Percentiles rank a stretch among this genome's conserved stretches.
phyloP scores from a whole-genome alignment of 257 asterid genomes.

The Dorcoceras hygrometricum region DNA sequence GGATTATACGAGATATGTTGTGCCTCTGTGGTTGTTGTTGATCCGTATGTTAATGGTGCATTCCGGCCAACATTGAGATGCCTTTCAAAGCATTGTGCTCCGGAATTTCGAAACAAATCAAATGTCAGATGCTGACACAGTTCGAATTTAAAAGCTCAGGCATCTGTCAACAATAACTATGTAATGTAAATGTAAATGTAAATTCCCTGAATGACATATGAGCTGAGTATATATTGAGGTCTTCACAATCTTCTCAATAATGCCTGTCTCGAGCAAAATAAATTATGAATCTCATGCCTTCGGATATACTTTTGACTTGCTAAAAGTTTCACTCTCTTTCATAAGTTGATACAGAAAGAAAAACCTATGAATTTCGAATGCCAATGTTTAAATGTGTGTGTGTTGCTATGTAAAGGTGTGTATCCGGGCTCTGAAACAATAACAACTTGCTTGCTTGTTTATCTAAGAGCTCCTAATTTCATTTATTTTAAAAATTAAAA shows the following conservation, averaged over 20 bases:
- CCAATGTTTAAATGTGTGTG: not conserved
- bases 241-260: not conserved
- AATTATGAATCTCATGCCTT: not conserved
- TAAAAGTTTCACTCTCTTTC: not conserved
- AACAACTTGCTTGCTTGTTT: too few species aligned
- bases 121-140: conserved; percentile 21
- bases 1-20: conserved; percentile 3
- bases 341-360: not conserved
- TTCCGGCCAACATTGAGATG: conserved; percentile 18
- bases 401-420: conserved; percentile 6
- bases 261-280: conserved; percentile 9
- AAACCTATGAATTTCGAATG: not conserved
- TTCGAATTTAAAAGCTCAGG: conserved; percentile 23
- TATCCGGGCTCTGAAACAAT: not conserved
- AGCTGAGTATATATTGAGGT: conserved; percentile 6
- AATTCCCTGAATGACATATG: conserved; percentile 28
- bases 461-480: too few species aligned
- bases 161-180: conserved; percentile 21
- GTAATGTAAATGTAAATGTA: conserved; percentile 20
- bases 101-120: conserved; percentile 31
- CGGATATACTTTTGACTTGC: not conserved
- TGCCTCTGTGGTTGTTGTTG: conserved; percentile 5
- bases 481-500: not conserved
- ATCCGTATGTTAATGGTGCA: not conserved
- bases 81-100: conserved; percentile 24